Base-by-base conservation (phyloP, 192 early-diverging fungal genomes). In the Backusella luteola region DNA sequence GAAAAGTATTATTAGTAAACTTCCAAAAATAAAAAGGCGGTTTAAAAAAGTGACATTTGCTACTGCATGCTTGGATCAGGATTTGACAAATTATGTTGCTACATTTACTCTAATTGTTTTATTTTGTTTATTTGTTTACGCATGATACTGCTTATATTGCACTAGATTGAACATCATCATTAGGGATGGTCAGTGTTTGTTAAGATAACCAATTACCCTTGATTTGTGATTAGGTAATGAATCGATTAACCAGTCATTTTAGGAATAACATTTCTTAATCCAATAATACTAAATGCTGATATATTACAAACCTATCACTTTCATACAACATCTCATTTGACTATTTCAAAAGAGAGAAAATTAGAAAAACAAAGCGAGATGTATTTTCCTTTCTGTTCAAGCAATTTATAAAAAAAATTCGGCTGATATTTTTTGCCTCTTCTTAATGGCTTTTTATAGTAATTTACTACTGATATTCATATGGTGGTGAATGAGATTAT, bases 21-120 rank as follows among this genome's bases (percentile, higher is more conserved):
- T 59, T 59, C 56, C 56, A 59, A 59, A 59, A 59, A 59, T 59
- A 59, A 59, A 59, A 59, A 59, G 56, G 56, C 21, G 9, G 11
- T 23, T 59, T 21, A 59, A 59, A 59, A n/a, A 23, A 59, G 56
- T 59, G 21, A 26, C 56, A 63, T 63, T 63, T 63, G 21, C 53
- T 23, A 19, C 19, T 56, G 42, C 42, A 44, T 63, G 56, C 56
- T 63, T 63, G 23, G 56, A 63, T 63, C 56, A 63, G 23, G 8
- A 63, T 63, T 63, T 63, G 23, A 26, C 9, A 63, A 63, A 63
- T 12, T n/a, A 56, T 56, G 9, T 56, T 56, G 5, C 53, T 56
- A 14, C 15, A 44, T 44, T 44, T 44, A 17, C 15, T 26, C 21
- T 21, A 56, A n/a, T 7, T 63, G 23, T 56, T 56, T 56, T 56